Evolutionary conservation across 2,329 filamentous ascomycete genomes (phyloP), one percentile per base, ranked within the genome.

Genomic region (Aspergillus sp.): DNA sequence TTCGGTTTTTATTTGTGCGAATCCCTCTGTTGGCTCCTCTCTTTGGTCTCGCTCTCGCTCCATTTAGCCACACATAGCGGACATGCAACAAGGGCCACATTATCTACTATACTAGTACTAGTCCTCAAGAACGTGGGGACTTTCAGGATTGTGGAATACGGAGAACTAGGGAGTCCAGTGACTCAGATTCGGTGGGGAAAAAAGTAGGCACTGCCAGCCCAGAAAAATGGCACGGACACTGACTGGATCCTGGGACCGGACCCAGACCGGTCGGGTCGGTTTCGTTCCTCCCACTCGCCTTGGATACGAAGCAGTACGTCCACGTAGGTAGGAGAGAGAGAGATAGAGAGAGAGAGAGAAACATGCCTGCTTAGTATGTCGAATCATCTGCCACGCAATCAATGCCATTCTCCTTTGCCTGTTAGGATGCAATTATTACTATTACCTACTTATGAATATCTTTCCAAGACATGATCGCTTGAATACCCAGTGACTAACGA

Each of bases 191-290:
- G 17, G 52, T 55, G 52, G 52, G 51, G 51, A 45, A 43, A 43
- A 23, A 45, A 15, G 32, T 13, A 13, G 28, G 19, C 52, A 55
- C 17, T 45, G 15, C 23, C 5, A 45, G 28, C 38, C 52, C 52
- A 45, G 52, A 45, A 28, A 45, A 43, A 55, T 36, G 52, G 52
- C 52, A 55, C 52, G 52, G 52, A 55, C 52, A 55, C 23, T 19
- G 38, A 28, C n/a, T 21, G 13, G 23, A 17, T n/a, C 38, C 41
- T 55, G 39, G 52, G 38, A 55, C 52, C 19, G 51, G 52, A 55
- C 52, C 51, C 52, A 55, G 52, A 55, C 52, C 52, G 41, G 38
- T 55, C 41, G 21, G 28, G 39, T 30, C 52, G 52, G 36, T 17
- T 43, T 55, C 52, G 23, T 53, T 53, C 50, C 32, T 23, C 36